phyloP scores from a whole-genome alignment of 345 rosid species.

The Populus davidiana region DNA sequence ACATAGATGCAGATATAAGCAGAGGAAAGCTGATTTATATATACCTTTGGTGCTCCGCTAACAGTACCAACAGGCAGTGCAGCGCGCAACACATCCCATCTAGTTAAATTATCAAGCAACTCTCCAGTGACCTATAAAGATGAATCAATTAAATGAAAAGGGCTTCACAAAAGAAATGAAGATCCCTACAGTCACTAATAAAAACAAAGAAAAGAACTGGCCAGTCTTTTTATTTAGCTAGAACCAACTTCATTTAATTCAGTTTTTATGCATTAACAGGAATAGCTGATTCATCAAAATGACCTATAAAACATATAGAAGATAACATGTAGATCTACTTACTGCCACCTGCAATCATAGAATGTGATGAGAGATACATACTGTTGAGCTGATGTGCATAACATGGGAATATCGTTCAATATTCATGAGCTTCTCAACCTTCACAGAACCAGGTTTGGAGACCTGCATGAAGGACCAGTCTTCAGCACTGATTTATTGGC shows the following conservation, averaged over 20 bases:
- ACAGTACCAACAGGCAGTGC: slow-evolving; percentile 96
- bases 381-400: slow-evolving; percentile 96
- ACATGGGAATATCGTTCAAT: slow-evolving; percentile 90
- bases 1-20: background rate
- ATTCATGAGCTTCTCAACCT: slow-evolving; percentile 89
- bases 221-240: background rate
- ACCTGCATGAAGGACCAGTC: slow-evolving; percentile 43
- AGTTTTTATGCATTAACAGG: background rate
- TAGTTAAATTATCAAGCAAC: slow-evolving; percentile 59
- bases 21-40: background rate
- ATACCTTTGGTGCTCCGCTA: slow-evolving; percentile 96
- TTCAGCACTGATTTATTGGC: slow-evolving; percentile 3
- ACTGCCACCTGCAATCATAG: too few relatives aligned
- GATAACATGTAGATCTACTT: background rate
- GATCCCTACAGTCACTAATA: background rate
- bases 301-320: background rate
- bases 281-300: background rate
- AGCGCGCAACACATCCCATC: slow-evolving; percentile 93
- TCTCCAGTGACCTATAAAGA: slow-evolving; percentile 73
- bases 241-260: background rate
- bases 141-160: background rate
- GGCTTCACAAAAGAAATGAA: background rate
- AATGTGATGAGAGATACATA: slow-evolving; percentile 25
- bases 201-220: background rate
- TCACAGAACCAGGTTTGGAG: slow-evolving; percentile 79